Conservation (phyloP, 2,329 filamentous ascomycete genomes). For the Scedosporium dehoogii region DNA sequence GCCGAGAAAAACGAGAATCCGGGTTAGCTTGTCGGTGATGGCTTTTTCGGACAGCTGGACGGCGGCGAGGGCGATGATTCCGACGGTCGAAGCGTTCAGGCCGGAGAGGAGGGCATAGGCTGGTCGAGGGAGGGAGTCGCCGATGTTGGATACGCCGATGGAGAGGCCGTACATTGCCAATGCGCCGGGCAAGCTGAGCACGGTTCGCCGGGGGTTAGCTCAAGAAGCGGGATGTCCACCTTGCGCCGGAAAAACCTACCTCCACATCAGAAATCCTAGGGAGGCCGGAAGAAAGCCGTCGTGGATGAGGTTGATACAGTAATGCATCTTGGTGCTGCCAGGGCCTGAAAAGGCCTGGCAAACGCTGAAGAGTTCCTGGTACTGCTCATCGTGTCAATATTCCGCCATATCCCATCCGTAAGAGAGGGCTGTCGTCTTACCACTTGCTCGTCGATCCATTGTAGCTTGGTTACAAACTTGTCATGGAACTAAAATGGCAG, state of each 20-base stretch:
- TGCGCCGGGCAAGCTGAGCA: conserved; percentile 52
- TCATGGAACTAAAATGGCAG: conserved; percentile 35
- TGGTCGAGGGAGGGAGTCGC: conserved; percentile 44
- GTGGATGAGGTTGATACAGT: conserved; percentile 56
- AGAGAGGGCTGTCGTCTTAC: conserved; percentile 22
- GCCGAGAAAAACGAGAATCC: conserved; percentile 53
- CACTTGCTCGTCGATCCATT: conserved; percentile 61
- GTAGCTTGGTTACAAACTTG: conserved; percentile 47
- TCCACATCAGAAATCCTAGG: conserved; percentile 54
- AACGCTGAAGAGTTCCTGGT: conserved; percentile 62
- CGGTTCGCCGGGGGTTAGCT: not conserved
- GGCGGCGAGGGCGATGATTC: conserved; percentile 60
- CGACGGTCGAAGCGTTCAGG: conserved; percentile 62
- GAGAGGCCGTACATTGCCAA: conserved; percentile 60
- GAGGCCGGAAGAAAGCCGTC: conserved; percentile 48
- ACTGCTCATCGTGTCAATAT: conserved; percentile 28
- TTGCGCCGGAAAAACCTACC: conserved; percentile 23
- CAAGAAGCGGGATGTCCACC: not conserved
- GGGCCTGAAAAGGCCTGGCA: conserved; percentile 60
- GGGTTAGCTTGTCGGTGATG: conserved; percentile 53
- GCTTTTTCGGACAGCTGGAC: conserved; percentile 58
- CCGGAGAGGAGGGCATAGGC: conserved; percentile 64
- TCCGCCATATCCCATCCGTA: too few species aligned
- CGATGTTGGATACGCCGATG: conserved; percentile 52
- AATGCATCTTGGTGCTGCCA: conserved; percentile 61